Conservation (phyloP, 768 basidiomycete species). For the Leccinum variicolor region DNA sequence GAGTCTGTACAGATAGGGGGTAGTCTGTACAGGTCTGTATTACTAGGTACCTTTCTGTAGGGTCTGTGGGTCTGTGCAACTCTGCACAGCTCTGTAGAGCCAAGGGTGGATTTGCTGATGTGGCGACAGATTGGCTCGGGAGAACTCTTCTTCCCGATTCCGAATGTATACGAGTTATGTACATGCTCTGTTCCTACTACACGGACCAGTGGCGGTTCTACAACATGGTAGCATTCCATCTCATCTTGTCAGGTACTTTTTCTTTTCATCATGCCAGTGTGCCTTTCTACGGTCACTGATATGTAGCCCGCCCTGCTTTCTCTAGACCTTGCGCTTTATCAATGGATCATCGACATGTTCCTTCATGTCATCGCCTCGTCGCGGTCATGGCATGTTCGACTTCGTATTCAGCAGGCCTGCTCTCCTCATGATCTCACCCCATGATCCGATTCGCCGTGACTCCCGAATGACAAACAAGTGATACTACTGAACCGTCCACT, state of each 20-base stretch:
- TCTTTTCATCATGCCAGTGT: background rate
- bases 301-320: background rate
- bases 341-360: background rate
- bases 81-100: too few relatives aligned
- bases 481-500: background rate
- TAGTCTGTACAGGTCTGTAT: too few relatives aligned
- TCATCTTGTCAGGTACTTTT: background rate
- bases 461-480: background rate
- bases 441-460: background rate
- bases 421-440: background rate
- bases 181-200: background rate
- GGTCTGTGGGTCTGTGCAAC: too few relatives aligned
- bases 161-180: background rate
- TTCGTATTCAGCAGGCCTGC: background rate
- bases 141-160: background rate
- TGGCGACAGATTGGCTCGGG: background rate
- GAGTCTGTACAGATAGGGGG: too few relatives aligned
- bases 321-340: background rate
- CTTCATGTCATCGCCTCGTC: background rate
- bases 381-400: background rate
- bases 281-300: background rate
- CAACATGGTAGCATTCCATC: background rate
- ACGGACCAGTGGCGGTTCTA: background rate
- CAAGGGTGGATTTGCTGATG: too few relatives aligned
- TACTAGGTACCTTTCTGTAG: too few relatives aligned